These are phyloP conservation scores for Calycina marina DNA, from an alignment of 2,329 filamentous ascomycete species.

Conservation along the genomic window DNA sequence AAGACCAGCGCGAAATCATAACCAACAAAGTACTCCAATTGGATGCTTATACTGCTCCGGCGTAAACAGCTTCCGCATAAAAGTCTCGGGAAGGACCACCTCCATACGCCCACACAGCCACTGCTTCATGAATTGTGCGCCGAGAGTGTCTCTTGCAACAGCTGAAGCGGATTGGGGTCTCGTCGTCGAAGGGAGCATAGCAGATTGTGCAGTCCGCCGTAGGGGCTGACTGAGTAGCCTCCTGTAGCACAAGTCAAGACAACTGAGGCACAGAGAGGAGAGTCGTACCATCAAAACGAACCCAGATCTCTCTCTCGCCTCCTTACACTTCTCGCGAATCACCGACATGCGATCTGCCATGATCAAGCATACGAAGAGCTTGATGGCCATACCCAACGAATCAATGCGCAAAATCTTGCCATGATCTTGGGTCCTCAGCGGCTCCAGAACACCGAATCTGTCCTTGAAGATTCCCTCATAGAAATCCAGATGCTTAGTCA, in stretches of 20 bases:
- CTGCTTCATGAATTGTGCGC: slow-evolving; percentile 9
- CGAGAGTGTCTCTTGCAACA: slow-evolving; percentile 15
- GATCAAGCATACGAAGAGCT: slow-evolving; percentile 13
- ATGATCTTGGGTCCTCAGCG: no score
- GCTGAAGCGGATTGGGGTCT: slow-evolving; percentile 8
- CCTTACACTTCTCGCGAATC: slow-evolving; percentile 3
- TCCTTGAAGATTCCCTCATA: no score
- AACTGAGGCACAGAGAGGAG: background rate
- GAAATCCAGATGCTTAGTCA: no score
- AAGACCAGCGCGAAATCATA: no score
- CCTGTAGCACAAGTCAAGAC: slow-evolving; percentile 2
- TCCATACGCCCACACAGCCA: slow-evolving; percentile 11
- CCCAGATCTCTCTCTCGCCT: slow-evolving; percentile 2
- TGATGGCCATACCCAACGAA: slow-evolving; percentile 12
- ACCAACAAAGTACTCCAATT: no score
- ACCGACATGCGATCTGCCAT: slow-evolving; percentile 14
- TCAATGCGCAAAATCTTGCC: no score
- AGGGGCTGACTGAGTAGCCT: slow-evolving; percentile 4
- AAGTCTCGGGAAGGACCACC: slow-evolving; percentile 5
- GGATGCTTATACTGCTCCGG: background rate
- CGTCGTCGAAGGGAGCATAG: slow-evolving; percentile 8
- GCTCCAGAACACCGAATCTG: no score
- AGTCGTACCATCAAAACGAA: slow-evolving; percentile 2
- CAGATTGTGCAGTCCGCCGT: slow-evolving; percentile 13
- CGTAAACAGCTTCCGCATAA: slow-evolving; percentile 9